Evolutionary conservation across 495 filamentous ascomycete species (phyloP).

Genomic region (Aspergillus egyptiacus): DNA sequence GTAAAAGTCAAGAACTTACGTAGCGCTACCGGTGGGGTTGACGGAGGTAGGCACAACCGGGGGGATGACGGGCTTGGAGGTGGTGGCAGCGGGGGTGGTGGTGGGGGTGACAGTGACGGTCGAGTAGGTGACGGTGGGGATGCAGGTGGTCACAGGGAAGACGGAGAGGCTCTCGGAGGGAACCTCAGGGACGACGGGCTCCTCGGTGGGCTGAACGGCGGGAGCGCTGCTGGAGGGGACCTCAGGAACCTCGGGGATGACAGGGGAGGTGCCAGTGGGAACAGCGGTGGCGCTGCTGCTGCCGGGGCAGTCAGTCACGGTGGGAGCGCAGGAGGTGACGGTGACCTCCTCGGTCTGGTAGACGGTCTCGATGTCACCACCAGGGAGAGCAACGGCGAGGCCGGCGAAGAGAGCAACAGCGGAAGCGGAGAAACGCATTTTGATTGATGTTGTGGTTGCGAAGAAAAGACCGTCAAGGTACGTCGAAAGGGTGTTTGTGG

Average conservation of each 20-base stretch:
- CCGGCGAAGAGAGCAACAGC: constrained; percentile 47
- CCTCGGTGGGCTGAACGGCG: constrained; percentile 19
- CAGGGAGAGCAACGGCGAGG: constrained; percentile 37
- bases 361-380: constrained; percentile 39
- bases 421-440: constrained; percentile 51
- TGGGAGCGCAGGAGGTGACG: constrained; percentile 55
- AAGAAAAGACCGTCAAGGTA: constrained; percentile 34
- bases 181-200: constrained; percentile 15
- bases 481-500: constrained; percentile 19
- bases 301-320: constrained; percentile 54
- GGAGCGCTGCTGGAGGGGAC: constrained; percentile 11
- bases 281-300: constrained; percentile 15
- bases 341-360: constrained; percentile 51
- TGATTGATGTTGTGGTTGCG: constrained; percentile 33
- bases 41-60: constrained; percentile 22
- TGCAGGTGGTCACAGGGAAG: constrained; percentile 37
- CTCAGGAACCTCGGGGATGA: neutral
- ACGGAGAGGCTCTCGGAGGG: constrained; percentile 20
- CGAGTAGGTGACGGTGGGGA: constrained; percentile 40
- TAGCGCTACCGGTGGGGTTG: constrained; percentile 18
- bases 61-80: constrained; percentile 27
- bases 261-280: constrained; percentile 8
- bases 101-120: constrained; percentile 25
- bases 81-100: constrained; percentile 13
- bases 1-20: constrained; percentile 31